Conservation (phyloP, 257 asterid genomes). For the Ophiorrhiza pumila region DNA sequence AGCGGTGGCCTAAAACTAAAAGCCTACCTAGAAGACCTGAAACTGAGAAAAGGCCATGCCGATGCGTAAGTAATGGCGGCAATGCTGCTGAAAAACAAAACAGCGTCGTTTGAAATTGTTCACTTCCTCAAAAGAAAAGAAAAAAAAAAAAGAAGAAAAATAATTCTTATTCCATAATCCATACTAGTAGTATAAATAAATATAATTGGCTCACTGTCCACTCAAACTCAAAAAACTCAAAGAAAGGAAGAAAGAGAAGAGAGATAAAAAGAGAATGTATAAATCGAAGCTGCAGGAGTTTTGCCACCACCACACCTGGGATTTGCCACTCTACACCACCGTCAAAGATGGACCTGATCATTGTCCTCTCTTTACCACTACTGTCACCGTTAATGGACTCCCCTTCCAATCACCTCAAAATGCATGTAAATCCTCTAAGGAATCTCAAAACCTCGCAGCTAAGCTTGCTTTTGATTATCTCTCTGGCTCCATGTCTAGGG, state of each 20-base stretch:
- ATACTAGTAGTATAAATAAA: too few species aligned
- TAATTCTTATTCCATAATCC: too few species aligned
- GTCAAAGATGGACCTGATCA: slow-evolving; percentile 56
- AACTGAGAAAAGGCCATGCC: too few species aligned
- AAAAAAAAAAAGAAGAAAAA: neutral
- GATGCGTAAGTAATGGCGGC: too few species aligned
- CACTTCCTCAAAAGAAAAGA: too few species aligned
- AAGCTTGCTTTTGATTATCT: slow-evolving; percentile 37
- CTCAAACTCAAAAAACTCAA: too few species aligned
- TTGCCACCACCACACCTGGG: slow-evolving; percentile 51
- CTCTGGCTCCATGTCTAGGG: neutral
- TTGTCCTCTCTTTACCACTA: slow-evolving; percentile 51
- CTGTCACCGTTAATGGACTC: slow-evolving; percentile 38
- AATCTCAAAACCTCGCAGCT: slow-evolving; percentile 63
- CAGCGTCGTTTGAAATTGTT: too few species aligned
- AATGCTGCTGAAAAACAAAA: too few species aligned
- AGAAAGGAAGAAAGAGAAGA: too few species aligned
- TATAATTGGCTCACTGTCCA: too few species aligned
- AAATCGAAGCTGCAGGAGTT: slow-evolving; percentile 64
- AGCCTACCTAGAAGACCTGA: too few species aligned
- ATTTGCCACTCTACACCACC: slow-evolving; percentile 49
- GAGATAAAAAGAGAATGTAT: slow-evolving; percentile 37
- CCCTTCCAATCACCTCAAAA: slow-evolving; percentile 35
- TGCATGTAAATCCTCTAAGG: slow-evolving; percentile 45
- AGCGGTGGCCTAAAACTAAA: too few species aligned